Evolutionary conservation across 1,284 basidiomycete genomes (phyloP).

Genomic region (Puccinia polysora): DNA sequence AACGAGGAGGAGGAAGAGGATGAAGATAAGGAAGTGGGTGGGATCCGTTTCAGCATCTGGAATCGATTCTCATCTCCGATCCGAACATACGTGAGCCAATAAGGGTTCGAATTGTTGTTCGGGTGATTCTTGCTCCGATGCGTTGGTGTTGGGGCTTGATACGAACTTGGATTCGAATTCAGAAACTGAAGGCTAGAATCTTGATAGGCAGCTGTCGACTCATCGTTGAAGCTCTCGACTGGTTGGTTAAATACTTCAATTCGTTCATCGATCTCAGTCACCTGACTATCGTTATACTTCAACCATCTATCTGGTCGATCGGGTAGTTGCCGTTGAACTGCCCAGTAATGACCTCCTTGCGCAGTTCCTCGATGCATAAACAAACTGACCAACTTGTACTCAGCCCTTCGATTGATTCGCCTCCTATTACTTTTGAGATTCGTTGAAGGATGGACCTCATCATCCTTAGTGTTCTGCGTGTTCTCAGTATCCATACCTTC

Average conservation of each 20-base stretch:
- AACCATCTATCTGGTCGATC: conserved; percentile 75
- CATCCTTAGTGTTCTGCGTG: no score
- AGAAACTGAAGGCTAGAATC: no score
- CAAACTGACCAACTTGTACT: conserved; percentile 88
- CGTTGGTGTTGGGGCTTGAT: no score
- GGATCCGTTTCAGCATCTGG: conserved; percentile 20
- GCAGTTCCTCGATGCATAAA: conserved; percentile 80
- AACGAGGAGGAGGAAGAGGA: no score
- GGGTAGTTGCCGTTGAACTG: conserved; percentile 76
- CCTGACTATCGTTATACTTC: conserved; percentile 59
- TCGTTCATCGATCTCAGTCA: conserved; percentile 17
- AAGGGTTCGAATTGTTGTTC: conserved; percentile 11
- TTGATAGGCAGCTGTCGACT: background rate
- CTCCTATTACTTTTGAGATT: no score
- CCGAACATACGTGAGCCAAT: conserved; percentile 22
- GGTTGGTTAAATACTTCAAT: conserved; percentile 4
- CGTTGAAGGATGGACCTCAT: no score
- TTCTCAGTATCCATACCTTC: no score
- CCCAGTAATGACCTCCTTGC: conserved; percentile 59
- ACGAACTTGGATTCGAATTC: no score
- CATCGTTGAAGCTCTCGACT: background rate
- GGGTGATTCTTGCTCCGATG: no score
- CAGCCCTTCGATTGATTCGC: conserved; percentile 53
- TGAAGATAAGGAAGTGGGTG: no score
- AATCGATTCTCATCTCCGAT: conserved; percentile 16